phyloP scores from a whole-genome alignment of 2,329 filamentous ascomycete genomes.

The Paradendryphiella salina region DNA sequence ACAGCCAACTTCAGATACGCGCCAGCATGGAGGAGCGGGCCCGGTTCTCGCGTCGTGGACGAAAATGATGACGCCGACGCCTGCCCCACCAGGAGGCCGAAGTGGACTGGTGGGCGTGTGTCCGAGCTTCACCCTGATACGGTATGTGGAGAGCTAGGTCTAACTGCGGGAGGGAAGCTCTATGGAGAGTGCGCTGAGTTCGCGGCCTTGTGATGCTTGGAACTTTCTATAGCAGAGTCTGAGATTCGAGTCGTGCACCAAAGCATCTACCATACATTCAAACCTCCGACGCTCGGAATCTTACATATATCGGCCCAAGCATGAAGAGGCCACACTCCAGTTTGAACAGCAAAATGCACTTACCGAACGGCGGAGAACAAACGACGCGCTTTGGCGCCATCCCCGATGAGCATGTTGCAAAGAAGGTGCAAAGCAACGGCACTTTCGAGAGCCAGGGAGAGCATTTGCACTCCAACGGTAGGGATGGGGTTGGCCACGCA shows the following conservation, averaged over 20 bases:
- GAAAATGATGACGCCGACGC: constrained; percentile 26
- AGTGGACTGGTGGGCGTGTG: constrained; percentile 6
- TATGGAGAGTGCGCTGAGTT: constrained; percentile 18
- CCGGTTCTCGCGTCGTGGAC: constrained; percentile 13
- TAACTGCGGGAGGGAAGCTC: constrained; percentile 14
- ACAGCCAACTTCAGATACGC: not conserved
- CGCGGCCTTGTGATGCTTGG: constrained; percentile 25
- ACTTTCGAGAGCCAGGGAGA: constrained; percentile 11
- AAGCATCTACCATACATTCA: constrained; percentile 11
- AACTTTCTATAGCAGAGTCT: constrained; percentile 26
- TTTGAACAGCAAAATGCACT: constrained; percentile 23
- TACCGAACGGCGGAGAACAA: constrained; percentile 23
- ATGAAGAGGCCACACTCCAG: constrained; percentile 10
- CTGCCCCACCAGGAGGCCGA: constrained; percentile 15
- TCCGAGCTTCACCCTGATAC: constrained; percentile 18
- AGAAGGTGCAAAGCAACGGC: constrained; percentile 21
- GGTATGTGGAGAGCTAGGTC: constrained; percentile 19
- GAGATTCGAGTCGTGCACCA: constrained; percentile 14
- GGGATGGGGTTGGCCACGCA: constrained; percentile 1
- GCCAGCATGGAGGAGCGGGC: constrained; percentile 1
- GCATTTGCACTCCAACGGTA: constrained; percentile 11
- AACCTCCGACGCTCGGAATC: not conserved
- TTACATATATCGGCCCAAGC: not conserved
- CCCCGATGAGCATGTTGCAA: constrained; percentile 18
- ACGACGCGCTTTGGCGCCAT: constrained; percentile 21